phyloP scores from a whole-genome alignment of 2,329 filamentous ascomycete genomes.

The Acrocalymma vagum region DNA sequence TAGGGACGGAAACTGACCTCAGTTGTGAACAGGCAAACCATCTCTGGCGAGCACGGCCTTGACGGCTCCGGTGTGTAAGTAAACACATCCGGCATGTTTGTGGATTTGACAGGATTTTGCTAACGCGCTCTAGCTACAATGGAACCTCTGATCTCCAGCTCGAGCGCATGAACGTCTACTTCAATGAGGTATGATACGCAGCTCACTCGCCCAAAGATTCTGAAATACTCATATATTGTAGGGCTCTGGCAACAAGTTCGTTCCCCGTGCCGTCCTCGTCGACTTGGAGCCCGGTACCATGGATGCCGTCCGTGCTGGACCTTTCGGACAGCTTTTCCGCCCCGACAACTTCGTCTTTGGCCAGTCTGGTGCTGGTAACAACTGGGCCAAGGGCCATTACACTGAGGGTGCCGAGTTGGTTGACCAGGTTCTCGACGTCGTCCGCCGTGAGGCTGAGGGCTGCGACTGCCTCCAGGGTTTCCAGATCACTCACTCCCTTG shows the following conservation, averaged over 20 bases:
- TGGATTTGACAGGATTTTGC: constrained; percentile 1
- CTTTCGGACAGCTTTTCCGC: constrained; percentile 98
- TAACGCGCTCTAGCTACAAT: constrained; percentile 75
- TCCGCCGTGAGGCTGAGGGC: constrained; percentile 97
- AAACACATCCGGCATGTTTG: neutral
- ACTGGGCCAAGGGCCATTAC: constrained; percentile 99
- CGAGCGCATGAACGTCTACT: constrained; percentile 99
- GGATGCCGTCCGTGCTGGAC: constrained; percentile 97
- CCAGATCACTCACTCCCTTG: constrained; percentile 99
- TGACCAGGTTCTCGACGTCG: constrained; percentile 96
- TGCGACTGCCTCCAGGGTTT: constrained; percentile 99
- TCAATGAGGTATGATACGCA: constrained; percentile 77
- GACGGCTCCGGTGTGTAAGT: constrained; percentile 96
- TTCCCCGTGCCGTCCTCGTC: constrained; percentile 98
- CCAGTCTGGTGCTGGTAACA: constrained; percentile 99
- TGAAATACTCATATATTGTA: constrained; percentile 51
- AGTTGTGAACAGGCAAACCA: constrained; percentile 57
- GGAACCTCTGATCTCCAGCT: constrained; percentile 98
- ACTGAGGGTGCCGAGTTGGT: constrained; percentile 99
- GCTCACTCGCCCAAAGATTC: constrained; percentile 7
- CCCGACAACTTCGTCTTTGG: constrained; percentile 99
- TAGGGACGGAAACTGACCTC: constrained; percentile 22
- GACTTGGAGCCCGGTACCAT: constrained; percentile 99
- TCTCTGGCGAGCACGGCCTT: constrained; percentile 83
- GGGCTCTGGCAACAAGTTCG: constrained; percentile 98